These are phyloP conservation scores for Alnus glutinosa DNA, from an alignment of 306 rosid species.

Conservation along the genomic window DNA sequence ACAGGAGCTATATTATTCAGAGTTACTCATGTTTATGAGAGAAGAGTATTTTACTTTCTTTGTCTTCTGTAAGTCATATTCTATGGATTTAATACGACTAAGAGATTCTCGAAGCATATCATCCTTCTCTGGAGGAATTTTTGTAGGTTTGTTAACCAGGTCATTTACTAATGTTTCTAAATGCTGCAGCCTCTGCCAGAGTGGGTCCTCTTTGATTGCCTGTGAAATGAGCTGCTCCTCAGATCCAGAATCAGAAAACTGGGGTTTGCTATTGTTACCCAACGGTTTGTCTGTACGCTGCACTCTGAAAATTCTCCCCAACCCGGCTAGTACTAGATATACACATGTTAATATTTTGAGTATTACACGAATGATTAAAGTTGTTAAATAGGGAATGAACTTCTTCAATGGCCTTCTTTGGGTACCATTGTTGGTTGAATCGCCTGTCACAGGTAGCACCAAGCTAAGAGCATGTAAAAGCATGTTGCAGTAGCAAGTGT, in stretches of 20 bases:
- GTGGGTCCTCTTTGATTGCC: slow-evolving; percentile 49
- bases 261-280: slow-evolving; percentile 31
- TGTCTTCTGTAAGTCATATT: slow-evolving; percentile 89
- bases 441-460: slow-evolving; percentile 47
- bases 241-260: slow-evolving; percentile 40
- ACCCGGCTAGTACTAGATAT: slow-evolving; percentile 46
- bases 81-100: slow-evolving; percentile 86
- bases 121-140: slow-evolving; percentile 92
- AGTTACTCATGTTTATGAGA: slow-evolving; percentile 15
- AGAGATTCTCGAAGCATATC: slow-evolving; percentile 83
- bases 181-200: slow-evolving; percentile 77
- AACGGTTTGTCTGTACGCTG: slow-evolving; percentile 31
- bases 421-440: slow-evolving; percentile 34
- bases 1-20: slow-evolving; percentile 23
- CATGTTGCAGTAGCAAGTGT: slow-evolving; percentile 6
- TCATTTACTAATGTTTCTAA: slow-evolving; percentile 79
- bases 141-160: slow-evolving; percentile 68
- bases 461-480: slow-evolving; percentile 34
- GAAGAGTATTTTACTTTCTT: slow-evolving; percentile 62
- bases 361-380: slow-evolving; percentile 40
- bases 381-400: slow-evolving; percentile 46
- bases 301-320: slow-evolving; percentile 43
- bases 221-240: slow-evolving; percentile 44
- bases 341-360: slow-evolving; percentile 58
- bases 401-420: slow-evolving; percentile 45